phyloP scores from a whole-genome alignment of 345 rosid species.

The Boechera divaricarpa region DNA sequence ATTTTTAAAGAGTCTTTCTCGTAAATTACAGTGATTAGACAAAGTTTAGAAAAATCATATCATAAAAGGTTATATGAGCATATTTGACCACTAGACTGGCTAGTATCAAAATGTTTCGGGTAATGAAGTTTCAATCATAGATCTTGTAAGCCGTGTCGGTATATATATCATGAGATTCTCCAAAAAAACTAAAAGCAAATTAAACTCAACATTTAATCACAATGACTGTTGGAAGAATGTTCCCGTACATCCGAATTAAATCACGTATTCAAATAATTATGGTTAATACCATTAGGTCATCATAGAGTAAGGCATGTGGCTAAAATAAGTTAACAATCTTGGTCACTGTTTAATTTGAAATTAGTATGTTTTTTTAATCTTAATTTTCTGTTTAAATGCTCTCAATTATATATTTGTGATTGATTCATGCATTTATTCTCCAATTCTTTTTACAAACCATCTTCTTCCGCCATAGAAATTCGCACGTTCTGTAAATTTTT shows the following conservation, averaged over 20 bases:
- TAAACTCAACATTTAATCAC: neutral
- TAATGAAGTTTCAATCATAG: neutral
- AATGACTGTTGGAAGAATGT: neutral
- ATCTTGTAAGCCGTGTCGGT: neutral
- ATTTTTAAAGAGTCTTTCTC: neutral
- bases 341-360: neutral
- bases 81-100: neutral
- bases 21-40: neutral
- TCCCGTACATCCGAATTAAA: conserved; percentile 2
- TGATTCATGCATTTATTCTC: neutral
- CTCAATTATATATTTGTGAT: neutral
- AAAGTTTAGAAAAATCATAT: neutral
- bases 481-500: neutral
- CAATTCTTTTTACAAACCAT: neutral
- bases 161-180: neutral
- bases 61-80: neutral
- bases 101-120: neutral
- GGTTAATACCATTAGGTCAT: neutral
- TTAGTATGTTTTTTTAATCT: neutral
- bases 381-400: neutral
- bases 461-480: neutral
- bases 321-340: neutral
- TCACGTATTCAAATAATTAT: neutral
- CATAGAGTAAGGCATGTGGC: neutral
- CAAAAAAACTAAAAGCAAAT: neutral